Evolutionary conservation across 768 basidiomycete species (phyloP).

Genomic region (Coprinopsis cinerea): DNA sequence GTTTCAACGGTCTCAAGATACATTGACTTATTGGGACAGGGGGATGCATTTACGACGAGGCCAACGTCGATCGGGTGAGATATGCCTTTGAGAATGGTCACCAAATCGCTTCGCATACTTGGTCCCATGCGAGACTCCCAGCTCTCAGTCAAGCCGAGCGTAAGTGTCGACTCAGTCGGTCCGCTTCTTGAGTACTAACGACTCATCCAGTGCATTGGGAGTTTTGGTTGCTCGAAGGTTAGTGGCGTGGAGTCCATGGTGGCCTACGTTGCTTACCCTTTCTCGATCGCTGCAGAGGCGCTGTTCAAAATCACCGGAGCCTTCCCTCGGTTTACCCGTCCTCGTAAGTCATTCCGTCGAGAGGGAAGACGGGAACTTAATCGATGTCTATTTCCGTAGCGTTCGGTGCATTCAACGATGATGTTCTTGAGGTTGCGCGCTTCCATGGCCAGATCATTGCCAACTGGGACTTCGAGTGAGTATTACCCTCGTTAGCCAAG

Average conservation of each 20-base stretch:
- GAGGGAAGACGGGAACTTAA: not conserved
- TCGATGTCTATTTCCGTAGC: constrained; percentile 7
- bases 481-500: not conserved
- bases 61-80: constrained; percentile 12
- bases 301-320: constrained; percentile 30
- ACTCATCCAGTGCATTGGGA: not conserved
- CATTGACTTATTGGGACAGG: constrained; percentile 9
- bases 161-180: not conserved
- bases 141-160: constrained; percentile 13
- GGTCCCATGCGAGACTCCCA: constrained; percentile 22
- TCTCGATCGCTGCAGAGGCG: constrained; percentile 23
- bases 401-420: constrained; percentile 15
- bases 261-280: not conserved
- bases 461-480: constrained; percentile 21
- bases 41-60: constrained; percentile 22
- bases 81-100: constrained; percentile 21
- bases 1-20: not conserved
- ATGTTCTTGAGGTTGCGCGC: constrained; percentile 14
- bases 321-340: constrained; percentile 35
- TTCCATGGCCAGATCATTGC: constrained; percentile 14
- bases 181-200: not conserved
- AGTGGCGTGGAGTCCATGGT: not conserved
- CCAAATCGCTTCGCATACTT: constrained; percentile 26
- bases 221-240: constrained; percentile 4
- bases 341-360: constrained; percentile 23